Base-by-base conservation (phyloP, 192 early-diverging fungal genomes). In the Funneliformis geosporum region DNA sequence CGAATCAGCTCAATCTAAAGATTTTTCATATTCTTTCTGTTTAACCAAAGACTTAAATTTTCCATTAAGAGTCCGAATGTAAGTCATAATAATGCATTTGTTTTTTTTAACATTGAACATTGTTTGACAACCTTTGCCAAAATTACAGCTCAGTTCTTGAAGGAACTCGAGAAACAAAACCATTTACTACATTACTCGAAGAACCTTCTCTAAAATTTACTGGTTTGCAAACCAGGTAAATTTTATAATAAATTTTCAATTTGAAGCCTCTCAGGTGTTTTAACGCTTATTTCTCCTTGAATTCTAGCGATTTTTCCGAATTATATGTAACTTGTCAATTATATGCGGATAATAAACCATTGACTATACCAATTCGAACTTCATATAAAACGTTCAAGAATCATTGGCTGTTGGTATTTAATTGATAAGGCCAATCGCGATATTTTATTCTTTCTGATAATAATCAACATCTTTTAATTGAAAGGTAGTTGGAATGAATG, bases 401-500 rank as follows among this genome's bases (percentile, higher is more conserved):
- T 66, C 85, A 92, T n/a, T 91, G 88, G 85, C 85, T 78, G 89
- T 92, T 84, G 67, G 80, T 75, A 69, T 16, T 69, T 59, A 60
- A 28, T 55, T 60, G n/a, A n/a, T 50, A 73, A n/a, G 42, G 27
- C 61, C 23, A 16, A 0, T 0, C 46, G 14, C 8, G 55, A 18
- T 65, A 27, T 81, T 8, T 46, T 25, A 25, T 61, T 42, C 2
- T 25, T 79, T 18, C 72, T 70, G 38, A 38, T 78, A 39, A 55
- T 82, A n/a, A 23, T 44, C 27, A 28, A 43, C 6, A 23, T 33
- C 43, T 69, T 38, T 69, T 68, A 81, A 43, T 69, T 16, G 10
- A 64, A 66, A 59, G 55, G 62, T 38, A 81, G 92, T 33, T 98
- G 96, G 96, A 93, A 96, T 83, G 96, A 99, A 87, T 98, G 97